Evolutionary conservation across 2,329 filamentous ascomycete genomes (phyloP), one percentile per base, ranked within the genome.

Genomic region (Aspergillus quadricinctus): DNA sequence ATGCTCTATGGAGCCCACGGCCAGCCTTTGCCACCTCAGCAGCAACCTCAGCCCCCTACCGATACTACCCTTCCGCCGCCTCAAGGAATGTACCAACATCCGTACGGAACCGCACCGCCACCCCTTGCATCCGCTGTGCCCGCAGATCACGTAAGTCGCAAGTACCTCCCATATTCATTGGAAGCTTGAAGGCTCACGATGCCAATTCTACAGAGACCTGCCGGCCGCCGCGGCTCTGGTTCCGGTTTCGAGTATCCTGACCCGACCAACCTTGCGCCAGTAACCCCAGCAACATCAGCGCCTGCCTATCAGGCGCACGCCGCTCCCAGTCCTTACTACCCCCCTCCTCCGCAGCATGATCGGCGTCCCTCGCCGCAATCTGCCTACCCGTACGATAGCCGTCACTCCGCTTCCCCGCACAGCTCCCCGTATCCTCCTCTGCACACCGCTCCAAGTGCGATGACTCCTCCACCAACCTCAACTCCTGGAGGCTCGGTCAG

Each of bases 1-100:
- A 65, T 76, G 61, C 71, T 81, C 27, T 80, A 80, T 63, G 78
- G 78, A 51, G 78, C 78, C 21, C 78, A 80, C 60, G 78, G 78
- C 23, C 78, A 80, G 61, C 78, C 77, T 50, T 71, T 79, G 35
- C 74, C 75, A 46, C 73, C 76, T 41, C 71, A 74, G 57, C 77
- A 78, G 58, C 74, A 76, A 60, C 71, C 71, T 37, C 72, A 70
- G 51, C 31, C 58, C 25, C 63, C 58, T n/a, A 63, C 69, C 35
- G 69, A 75, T 50, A 63, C 68, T 14, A 71, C 72, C 31, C 65
- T 77, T 29, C 75, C 75, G 45, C 72, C 72, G 50, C 74, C 74
- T 45, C 71, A 72, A 63, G 70, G 71, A 58, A 68, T 75, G 70
- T 76, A 76, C 54, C 67, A 66, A 31, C 68, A 66, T 54, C 65